Evolutionary conservation across 1,284 basidiomycete species (phyloP).

Genomic region (Bjerkandera adusta): DNA sequence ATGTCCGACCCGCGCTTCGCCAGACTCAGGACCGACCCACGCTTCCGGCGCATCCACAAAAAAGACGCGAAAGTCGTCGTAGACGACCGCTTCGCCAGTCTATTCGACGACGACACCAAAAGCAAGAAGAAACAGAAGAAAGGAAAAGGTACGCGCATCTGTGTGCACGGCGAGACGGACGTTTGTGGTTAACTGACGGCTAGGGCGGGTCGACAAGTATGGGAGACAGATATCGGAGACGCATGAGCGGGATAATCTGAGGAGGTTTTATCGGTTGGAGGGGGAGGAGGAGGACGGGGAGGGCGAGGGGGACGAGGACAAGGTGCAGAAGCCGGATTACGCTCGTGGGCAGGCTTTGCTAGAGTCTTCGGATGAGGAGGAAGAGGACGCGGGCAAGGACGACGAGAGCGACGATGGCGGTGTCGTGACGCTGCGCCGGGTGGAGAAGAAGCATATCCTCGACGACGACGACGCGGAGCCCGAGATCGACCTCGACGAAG

Average conservation of each 20-base stretch:
- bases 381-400: conserved; percentile 40
- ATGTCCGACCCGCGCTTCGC: conserved; percentile 89
- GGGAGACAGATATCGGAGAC: conserved; percentile 73
- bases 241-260: conserved; percentile 74
- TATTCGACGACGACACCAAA: conserved; percentile 57
- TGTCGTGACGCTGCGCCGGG: conserved; percentile 48
- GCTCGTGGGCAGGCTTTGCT: conserved; percentile 88
- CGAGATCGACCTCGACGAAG: conserved; percentile 80
- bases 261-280: conserved; percentile 81
- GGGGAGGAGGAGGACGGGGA: conserved; percentile 38
- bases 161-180: not conserved
- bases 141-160: conserved; percentile 34
- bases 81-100: conserved; percentile 91
- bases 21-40: conserved; percentile 86
- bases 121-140: conserved; percentile 46
- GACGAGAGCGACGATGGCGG: conserved; percentile 53
- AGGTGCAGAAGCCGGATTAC: conserved; percentile 73
- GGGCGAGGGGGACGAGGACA: conserved; percentile 31
- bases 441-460: conserved; percentile 38
- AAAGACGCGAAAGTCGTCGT: conserved; percentile 83
- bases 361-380: conserved; percentile 86
- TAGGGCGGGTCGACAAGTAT: conserved; percentile 87
- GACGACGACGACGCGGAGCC: conserved; percentile 45
- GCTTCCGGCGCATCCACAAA: conserved; percentile 85
- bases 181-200: conserved; percentile 10